phyloP scores from a whole-genome alignment of 2,329 filamentous ascomycete species.

The Clarireedia monteithiana region DNA sequence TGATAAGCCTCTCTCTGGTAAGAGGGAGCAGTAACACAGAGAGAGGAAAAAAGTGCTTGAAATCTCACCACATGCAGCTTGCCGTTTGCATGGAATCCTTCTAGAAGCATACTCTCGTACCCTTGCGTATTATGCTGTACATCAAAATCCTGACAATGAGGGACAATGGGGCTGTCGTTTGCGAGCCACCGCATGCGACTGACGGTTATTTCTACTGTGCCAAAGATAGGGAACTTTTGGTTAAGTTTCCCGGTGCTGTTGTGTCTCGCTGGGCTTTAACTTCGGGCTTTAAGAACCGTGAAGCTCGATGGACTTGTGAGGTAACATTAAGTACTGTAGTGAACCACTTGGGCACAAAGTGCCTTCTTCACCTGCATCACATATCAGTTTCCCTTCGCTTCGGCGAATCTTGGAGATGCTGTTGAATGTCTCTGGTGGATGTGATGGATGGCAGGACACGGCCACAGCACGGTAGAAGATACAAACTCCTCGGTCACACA shows the following conservation, averaged over 20 bases:
- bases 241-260: background rate
- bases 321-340: background rate
- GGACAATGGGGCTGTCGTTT: background rate
- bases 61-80: conserved; percentile 1
- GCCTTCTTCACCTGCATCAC: background rate
- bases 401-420: background rate
- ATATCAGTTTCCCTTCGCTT: background rate
- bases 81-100: background rate
- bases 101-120: background rate
- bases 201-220: background rate
- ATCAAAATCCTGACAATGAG: background rate
- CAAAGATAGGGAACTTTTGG: background rate
- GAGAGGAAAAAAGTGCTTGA: background rate
- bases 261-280: background rate
- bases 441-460: too few species aligned
- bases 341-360: background rate
- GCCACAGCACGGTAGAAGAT: too few species aligned
- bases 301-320: background rate
- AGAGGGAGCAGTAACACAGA: background rate
- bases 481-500: conserved; percentile 1
- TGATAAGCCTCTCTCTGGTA: background rate
- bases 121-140: background rate
- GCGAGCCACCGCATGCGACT: background rate
- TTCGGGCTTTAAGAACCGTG: background rate
- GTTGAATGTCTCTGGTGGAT: too few species aligned